A percentile compares a stretch with the other conserved stretches of the same genome.
These are phyloP conservation scores for Castanopsis chinensis DNA, from an alignment of 306 rosid genomes.

Conservation along the genomic window DNA sequence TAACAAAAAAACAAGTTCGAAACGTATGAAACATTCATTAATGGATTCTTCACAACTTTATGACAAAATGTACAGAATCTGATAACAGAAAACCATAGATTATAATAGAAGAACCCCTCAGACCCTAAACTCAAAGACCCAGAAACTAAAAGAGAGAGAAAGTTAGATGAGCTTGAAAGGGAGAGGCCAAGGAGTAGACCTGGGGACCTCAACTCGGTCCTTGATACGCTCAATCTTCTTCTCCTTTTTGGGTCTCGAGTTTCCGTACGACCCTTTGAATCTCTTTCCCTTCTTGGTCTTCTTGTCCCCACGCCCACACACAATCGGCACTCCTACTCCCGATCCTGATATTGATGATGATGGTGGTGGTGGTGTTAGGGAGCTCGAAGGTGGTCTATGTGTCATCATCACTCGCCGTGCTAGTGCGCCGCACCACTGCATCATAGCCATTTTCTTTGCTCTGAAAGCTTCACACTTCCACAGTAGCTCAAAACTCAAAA, in stretches of 20 bases:
- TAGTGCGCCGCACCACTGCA: slow-evolving; percentile 56
- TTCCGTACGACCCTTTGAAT: slow-evolving; percentile 89
- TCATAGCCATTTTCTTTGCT: slow-evolving; percentile 40
- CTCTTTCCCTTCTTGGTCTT: slow-evolving; percentile 90
- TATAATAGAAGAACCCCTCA: not conserved
- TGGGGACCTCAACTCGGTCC: slow-evolving; percentile 91
- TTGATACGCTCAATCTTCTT: slow-evolving; percentile 89
- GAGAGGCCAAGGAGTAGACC: slow-evolving; percentile 99
- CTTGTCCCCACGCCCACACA: slow-evolving; percentile 92
- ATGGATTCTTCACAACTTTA: too few species aligned
- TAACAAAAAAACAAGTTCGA: not conserved
- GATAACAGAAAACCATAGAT: not conserved
- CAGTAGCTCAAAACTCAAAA: too few species aligned
- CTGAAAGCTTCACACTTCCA: too few species aligned
- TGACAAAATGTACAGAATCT: not conserved
- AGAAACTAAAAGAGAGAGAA: not conserved
- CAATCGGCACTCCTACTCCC: slow-evolving; percentile 32
- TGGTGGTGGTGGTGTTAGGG: not conserved
- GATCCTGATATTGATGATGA: too few species aligned
- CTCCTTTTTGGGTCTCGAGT: slow-evolving; percentile 80
- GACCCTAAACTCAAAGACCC: slow-evolving; percentile 17
- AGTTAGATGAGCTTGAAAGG: slow-evolving; percentile 87
- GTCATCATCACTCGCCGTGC: slow-evolving; percentile 49
- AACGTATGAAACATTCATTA: not conserved
- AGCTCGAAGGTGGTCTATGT: slow-evolving; percentile 16